phyloP scores from a whole-genome alignment of 192 early-diverging fungal species.

The Mortierella hygrophila region DNA sequence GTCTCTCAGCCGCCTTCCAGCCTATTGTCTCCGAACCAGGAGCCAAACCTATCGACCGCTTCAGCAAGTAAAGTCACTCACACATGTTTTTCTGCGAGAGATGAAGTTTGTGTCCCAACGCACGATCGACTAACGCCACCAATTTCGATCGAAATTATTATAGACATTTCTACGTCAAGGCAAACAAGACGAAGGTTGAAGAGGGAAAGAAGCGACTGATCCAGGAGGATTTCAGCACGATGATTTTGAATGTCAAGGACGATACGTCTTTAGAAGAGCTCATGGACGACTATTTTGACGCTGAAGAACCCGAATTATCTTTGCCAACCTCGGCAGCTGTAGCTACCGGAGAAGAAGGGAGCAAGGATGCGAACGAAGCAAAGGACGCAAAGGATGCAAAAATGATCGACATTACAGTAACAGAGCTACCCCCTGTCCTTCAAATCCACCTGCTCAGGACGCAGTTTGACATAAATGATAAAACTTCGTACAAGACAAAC shows the following conservation, averaged over 20 bases:
- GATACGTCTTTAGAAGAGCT: conserved; percentile 66
- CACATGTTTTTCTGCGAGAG: background rate
- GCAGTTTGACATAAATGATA: conserved; percentile 70
- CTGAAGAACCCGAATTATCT: background rate
- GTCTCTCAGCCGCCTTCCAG: conserved; percentile 72
- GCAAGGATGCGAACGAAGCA: background rate
- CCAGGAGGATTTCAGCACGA: conserved; percentile 62
- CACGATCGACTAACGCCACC: background rate
- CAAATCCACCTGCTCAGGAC: conserved; percentile 80
- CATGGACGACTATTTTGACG: conserved; percentile 70
- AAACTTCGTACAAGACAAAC: conserved; percentile 76
- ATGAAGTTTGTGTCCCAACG: too few relatives aligned
- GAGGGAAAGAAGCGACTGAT: conserved; percentile 56
- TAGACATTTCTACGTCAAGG: conserved; percentile 67
- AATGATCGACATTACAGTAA: conserved; percentile 61
- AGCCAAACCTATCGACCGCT: conserved; percentile 26
- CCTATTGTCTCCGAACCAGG: conserved; percentile 31
- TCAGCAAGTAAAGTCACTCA: conserved; percentile 39
- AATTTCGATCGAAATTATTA: background rate
- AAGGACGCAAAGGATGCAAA: conserved; percentile 35
- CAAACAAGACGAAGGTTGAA: conserved; percentile 56
- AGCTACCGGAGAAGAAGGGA: background rate
- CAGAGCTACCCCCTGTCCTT: conserved; percentile 73
- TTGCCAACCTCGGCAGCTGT: background rate
- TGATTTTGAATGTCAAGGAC: conserved; percentile 63